phyloP scores from a whole-genome alignment of 257 asterid genomes.

The Nicotiana tomentosiformis region DNA sequence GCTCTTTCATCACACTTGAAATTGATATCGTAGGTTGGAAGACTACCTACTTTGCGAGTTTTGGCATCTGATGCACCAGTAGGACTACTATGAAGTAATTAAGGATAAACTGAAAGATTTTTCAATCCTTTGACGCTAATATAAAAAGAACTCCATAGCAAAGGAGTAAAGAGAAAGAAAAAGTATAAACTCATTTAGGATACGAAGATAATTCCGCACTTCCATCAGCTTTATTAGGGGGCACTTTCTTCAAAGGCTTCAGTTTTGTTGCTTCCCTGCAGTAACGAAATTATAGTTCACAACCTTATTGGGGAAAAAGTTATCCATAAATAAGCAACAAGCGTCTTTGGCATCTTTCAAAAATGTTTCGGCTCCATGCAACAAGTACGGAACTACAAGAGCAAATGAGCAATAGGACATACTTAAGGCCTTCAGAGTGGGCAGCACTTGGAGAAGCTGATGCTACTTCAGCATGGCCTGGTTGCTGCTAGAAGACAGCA shows the following conservation, averaged over 20 bases:
- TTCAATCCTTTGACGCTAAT: background rate
- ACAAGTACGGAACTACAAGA: conserved; percentile 1
- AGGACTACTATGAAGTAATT: conserved; percentile 50
- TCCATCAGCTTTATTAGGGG: conserved; percentile 25
- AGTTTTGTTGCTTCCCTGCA: conserved; percentile 27
- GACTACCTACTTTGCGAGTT: conserved; percentile 59
- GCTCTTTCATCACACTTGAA: conserved; percentile 95
- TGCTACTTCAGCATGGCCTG: conserved; percentile 16
- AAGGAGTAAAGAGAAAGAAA: background rate
- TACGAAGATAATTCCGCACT: conserved; percentile 25
- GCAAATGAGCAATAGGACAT: conserved; percentile 8
- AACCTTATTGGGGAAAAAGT: conserved; percentile 1
- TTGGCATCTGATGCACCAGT: conserved; percentile 50
- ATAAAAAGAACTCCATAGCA: background rate
- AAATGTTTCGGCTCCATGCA: background rate
- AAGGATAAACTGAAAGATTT: conserved; percentile 37
- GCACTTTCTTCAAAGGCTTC: conserved; percentile 30
- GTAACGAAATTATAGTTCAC: conserved; percentile 3
- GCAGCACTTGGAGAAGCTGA: conserved; percentile 18
- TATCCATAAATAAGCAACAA: background rate
- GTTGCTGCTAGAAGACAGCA: conserved; percentile 28
- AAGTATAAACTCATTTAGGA: conserved; percentile 11
- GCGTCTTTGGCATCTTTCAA: background rate
- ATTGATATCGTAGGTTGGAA: conserved; percentile 73
- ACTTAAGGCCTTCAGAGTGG: conserved; percentile 26